Evolutionary conservation across 2,329 filamentous ascomycete genomes (phyloP).

Genomic region (Ophiostoma australiae): DNA sequence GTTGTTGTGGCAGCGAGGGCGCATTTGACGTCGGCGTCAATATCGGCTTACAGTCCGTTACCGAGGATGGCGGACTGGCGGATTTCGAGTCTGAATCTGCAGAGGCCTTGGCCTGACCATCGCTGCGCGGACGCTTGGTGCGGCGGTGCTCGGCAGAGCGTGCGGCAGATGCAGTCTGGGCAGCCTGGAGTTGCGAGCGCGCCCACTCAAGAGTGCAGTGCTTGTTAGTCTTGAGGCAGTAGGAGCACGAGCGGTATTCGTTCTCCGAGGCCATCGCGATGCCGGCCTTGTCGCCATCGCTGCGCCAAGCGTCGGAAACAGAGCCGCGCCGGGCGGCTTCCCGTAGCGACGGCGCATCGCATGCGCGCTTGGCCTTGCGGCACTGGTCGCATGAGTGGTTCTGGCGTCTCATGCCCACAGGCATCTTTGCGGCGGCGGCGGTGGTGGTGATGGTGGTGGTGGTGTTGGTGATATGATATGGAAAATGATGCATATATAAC

Average conservation of each 20-base stretch:
- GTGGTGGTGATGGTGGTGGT: neutral
- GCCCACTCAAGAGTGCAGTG: conserved; percentile 30
- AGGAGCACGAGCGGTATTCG: conserved; percentile 27
- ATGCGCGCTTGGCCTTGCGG: conserved; percentile 28
- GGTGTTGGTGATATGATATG: neutral
- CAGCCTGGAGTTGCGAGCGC: conserved; percentile 27
- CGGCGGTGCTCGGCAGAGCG: conserved; percentile 22
- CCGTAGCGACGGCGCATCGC: conserved; percentile 27
- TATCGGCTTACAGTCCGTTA: neutral
- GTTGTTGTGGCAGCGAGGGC: neutral
- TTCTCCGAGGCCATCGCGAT: neutral
- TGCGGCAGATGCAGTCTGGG: conserved; percentile 11
- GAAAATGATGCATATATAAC: neutral
- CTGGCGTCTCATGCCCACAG: conserved; percentile 27
- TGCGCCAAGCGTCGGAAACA: neutral
- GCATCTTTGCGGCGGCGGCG: neutral
- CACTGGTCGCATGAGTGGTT: conserved; percentile 30
- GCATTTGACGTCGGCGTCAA: neutral
- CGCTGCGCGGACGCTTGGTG: conserved; percentile 22
- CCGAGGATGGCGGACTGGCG: neutral
- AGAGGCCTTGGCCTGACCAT: neutral
- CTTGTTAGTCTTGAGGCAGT: conserved; percentile 30
- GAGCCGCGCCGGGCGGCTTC: conserved; percentile 14
- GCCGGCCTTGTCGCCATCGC: neutral
- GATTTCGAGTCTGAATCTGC: neutral